Percentiles rank a stretch among this genome's conserved stretches.
These are phyloP conservation scores for Rubia occidens DNA, from an alignment of 305 asterid genomes.

Conservation along the genomic window DNA sequence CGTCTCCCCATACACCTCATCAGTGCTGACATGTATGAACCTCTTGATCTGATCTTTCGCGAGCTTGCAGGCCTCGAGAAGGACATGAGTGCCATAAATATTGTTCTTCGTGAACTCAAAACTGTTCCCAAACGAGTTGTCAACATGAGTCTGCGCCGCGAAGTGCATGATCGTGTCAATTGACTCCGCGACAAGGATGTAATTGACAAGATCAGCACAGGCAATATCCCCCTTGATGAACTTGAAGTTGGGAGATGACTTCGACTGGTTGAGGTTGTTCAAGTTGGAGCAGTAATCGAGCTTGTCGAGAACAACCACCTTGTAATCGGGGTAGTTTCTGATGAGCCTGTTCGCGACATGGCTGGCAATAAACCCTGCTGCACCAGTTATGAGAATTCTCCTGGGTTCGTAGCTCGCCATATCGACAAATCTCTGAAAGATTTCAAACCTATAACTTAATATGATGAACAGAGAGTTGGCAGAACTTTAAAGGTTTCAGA, in stretches of 20 bases:
- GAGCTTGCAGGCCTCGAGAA: conserved; percentile 85
- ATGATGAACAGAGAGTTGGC: neutral
- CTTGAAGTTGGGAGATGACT: conserved; percentile 59
- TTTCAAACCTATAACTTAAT: neutral
- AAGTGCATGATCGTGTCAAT: conserved; percentile 90
- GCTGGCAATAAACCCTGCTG: conserved; percentile 89
- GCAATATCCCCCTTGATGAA: conserved; percentile 81
- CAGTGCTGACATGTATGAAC: conserved; percentile 88
- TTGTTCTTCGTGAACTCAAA: conserved; percentile 87
- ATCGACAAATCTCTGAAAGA: conserved; percentile 17
- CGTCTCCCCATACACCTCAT: conserved; percentile 87
- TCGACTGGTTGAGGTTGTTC: conserved; percentile 61
- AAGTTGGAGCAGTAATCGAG: conserved; percentile 83
- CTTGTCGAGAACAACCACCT: conserved; percentile 76
- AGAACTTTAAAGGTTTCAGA: neutral
- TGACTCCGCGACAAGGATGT: conserved; percentile 63
- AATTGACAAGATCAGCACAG: conserved; percentile 82
- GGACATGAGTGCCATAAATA: conserved; percentile 83
- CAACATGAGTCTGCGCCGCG: conserved; percentile 93
- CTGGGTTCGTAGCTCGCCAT: conserved; percentile 61
- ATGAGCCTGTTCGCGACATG: conserved; percentile 79
- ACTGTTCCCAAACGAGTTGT: conserved; percentile 81
- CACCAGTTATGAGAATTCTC: conserved; percentile 85
- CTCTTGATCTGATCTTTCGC: conserved; percentile 65
- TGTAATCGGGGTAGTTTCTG: conserved; percentile 62